Base-by-base conservation (phyloP, 2,329 filamentous ascomycete genomes). In the Parafenestella ontariensis region DNA sequence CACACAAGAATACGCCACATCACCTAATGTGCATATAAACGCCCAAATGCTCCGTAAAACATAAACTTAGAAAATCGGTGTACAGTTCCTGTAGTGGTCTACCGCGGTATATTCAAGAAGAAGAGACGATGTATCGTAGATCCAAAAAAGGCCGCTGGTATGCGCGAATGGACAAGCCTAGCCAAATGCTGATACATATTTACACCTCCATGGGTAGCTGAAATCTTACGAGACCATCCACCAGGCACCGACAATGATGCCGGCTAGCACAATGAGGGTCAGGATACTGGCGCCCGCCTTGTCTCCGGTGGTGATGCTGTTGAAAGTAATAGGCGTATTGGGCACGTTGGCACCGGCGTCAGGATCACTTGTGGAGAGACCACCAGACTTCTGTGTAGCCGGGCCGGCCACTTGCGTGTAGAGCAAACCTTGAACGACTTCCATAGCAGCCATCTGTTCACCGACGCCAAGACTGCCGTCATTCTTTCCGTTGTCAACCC, bases 231-330 rank as follows among this genome's bases (percentile, higher is more conserved):
- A 66, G 54, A 82, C 74, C 79, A 85, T 82, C 77, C 83, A 84
- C 74, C 79, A 81, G 33, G 78, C 79, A n/a, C 85, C 85, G 1
- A 80, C 80, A 21, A 88, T 56, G 34, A 90, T 76, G 6, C 79
- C 75, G 5, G 81, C 66, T 1, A 91, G 70, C 3, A 88, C 72
- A 5, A 87, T 44, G 2, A 85, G 73, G 1, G 89, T 93, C 46
- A 86, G 59, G 55, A 92, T 83, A 10, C 84, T 84, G 33, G 89
- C 90, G 10, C 89, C 91, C 6, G 85, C 88, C 58, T 80, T 85
- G 67, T 93, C 90, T 7, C 81, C 86, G 1, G 80, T 80, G 2
- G 84, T 85, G 29, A 87, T 81, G 1, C 49, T 48, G 28, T 71
- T 58, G 52, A 69, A 70, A 1, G 51, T 60, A 20, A 71, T 54